Conservation (phyloP, 2,329 filamentous ascomycete species). For the Trichoderma atroviride region DNA sequence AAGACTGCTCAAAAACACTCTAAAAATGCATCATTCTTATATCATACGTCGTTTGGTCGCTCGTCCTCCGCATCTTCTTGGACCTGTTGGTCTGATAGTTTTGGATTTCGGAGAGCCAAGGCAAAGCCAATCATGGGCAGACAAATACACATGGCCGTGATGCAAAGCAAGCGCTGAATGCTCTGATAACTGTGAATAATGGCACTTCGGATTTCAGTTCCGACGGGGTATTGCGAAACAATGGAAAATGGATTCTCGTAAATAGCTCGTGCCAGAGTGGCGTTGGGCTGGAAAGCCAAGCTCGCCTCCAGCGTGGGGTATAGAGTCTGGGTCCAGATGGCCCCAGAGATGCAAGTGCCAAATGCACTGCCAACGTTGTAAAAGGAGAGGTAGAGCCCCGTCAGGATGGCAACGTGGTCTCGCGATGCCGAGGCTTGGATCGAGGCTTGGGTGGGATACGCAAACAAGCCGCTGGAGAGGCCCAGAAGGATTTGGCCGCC, state of each 20-base stretch:
- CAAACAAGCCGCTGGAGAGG: conserved; percentile 60
- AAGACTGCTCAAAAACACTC: background rate
- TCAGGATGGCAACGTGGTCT: conserved; percentile 45
- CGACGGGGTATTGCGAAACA: conserved; percentile 43
- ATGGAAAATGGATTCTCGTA: conserved; percentile 44
- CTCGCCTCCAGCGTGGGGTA: conserved; percentile 39
- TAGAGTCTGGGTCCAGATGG: conserved; percentile 48
- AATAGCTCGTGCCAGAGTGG: conserved; percentile 40
- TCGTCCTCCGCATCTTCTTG: conserved; percentile 29
- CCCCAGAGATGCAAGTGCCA: conserved; percentile 45
- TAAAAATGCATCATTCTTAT: background rate
- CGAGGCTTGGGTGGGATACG: conserved; percentile 46
- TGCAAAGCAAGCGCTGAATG: conserved; percentile 49
- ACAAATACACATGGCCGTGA: conserved; percentile 50
- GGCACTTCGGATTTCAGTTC: conserved; percentile 47
- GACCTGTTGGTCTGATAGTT: conserved; percentile 43
- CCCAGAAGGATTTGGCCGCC: conserved; percentile 60
- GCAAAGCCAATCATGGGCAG: conserved; percentile 52
- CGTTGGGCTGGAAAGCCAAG: conserved; percentile 41
- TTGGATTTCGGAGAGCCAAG: conserved; percentile 47
- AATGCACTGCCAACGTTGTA: conserved; percentile 48
- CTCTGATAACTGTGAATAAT: conserved; percentile 50
- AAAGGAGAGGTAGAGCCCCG: conserved; percentile 45
- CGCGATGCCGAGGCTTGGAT: conserved; percentile 44
- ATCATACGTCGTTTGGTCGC: conserved; percentile 13